Evolutionary conservation across 257 asterid species (phyloP), one percentile per base, ranked within the genome.

Genomic region (Eucommia ulmoides): DNA sequence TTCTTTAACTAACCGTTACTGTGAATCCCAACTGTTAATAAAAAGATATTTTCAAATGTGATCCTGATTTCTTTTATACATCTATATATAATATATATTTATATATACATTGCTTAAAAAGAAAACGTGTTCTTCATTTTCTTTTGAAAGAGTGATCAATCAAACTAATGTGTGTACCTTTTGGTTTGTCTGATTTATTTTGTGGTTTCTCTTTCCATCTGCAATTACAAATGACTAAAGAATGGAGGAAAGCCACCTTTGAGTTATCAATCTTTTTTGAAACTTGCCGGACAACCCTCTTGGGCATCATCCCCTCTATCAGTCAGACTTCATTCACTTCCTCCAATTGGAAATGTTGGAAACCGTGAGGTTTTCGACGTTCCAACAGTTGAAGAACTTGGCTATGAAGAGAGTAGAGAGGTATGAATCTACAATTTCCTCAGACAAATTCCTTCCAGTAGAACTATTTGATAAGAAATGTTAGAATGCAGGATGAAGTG

Each of bases 221-320:
- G 41, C 33, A 26, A 46, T 18, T 21, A 21, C 17, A 23, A 51
- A 21, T 16, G 23, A 7, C 44, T 22, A 20, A 23, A 89, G 98
- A 89, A 89, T 44, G 96, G 98, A 20, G 96, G 98, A 57, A 82
- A 65, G 44, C 84, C 98, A 14, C 96, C 96, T 61, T 61, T 73
- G 66, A 80, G 64, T 68, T 89, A 82, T 71, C 96, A 89, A 58
- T 80, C 98, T 41, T 89, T 85, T 53, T 61, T 85, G 72, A 82
- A 76, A 70, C 78, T 85, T 51, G 93, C 96, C 50, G 96, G 94
- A 55, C 80, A 74, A 58, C 98, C 94, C 49, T 70, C 80, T 35
- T 88, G 94, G 95, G 73, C 65, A 41, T 65, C 88, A 24, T 64
- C 88, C 26, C 81, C 92, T 7, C 57, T 89, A 60, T 59, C 70